Conservation (phyloP, 495 filamentous ascomycete species). For the Aspergillus kassunensis region DNA sequence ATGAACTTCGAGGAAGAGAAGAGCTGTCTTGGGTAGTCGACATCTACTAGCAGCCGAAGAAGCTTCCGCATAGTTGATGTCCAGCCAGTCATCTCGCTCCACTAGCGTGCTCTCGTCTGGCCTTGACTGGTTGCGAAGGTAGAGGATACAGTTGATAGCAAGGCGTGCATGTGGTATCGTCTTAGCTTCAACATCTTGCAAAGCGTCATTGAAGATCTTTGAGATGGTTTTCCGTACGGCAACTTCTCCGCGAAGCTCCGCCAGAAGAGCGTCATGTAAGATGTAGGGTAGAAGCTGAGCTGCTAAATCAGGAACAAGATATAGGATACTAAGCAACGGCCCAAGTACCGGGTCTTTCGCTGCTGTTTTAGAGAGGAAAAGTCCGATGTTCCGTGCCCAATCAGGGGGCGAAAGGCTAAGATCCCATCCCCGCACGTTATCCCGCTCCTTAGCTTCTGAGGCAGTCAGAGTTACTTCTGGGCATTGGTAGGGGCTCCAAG, state of each 20-base stretch:
- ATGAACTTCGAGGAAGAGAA: constrained; percentile 77
- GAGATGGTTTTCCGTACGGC: constrained; percentile 39
- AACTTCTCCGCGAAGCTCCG: constrained; percentile 36
- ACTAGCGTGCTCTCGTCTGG: constrained; percentile 70
- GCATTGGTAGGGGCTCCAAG: constrained; percentile 43
- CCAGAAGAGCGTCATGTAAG: constrained; percentile 68
- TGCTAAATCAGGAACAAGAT: constrained; percentile 61
- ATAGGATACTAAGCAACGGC: constrained; percentile 58
- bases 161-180: constrained; percentile 50
- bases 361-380: constrained; percentile 57
- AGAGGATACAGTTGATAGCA: constrained; percentile 78
- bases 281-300: constrained; percentile 71
- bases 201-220: constrained; percentile 34
- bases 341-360: constrained; percentile 61
- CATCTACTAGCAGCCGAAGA: constrained; percentile 75
- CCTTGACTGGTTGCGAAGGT: constrained; percentile 77
- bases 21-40: constrained; percentile 79
- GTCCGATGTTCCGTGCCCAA: constrained; percentile 64
- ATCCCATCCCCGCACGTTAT: constrained; percentile 9
- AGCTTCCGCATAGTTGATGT: constrained; percentile 69
- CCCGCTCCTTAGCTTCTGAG: constrained; percentile 15
- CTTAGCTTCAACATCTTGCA: constrained; percentile 27
- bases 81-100: constrained; percentile 80
- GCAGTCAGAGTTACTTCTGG: constrained; percentile 23
- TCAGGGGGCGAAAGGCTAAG: constrained; percentile 24